Evolutionary conservation across 2,329 filamentous ascomycete genomes (phyloP).

Genomic region (Penicillium decumbens): DNA sequence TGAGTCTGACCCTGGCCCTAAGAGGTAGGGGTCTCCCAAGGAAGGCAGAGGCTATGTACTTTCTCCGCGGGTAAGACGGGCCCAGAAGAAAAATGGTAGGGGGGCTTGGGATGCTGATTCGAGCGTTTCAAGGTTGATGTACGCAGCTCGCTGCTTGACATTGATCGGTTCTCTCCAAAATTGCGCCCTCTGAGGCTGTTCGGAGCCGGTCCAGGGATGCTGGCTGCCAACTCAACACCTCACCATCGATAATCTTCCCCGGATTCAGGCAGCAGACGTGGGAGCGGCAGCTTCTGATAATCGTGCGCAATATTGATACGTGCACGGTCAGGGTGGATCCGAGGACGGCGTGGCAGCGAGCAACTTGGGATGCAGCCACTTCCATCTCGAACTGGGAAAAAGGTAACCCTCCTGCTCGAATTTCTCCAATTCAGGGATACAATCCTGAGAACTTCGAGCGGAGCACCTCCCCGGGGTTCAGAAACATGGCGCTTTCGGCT

Average conservation of each 20-base stretch:
- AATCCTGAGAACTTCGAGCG: slow-evolving; percentile 7
- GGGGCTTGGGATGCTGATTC: slow-evolving; percentile 28
- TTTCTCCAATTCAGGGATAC: slow-evolving; percentile 9
- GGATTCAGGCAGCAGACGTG: slow-evolving; percentile 13
- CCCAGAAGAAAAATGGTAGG: slow-evolving; percentile 22
- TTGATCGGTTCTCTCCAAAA: slow-evolving; percentile 19
- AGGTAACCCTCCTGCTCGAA: slow-evolving; percentile 7
- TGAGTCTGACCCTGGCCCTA: slow-evolving; percentile 25
- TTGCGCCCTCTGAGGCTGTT: slow-evolving; percentile 19
- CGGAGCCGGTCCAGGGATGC: slow-evolving; percentile 19
- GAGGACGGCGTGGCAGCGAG: slow-evolving; percentile 1
- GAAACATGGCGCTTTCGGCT: slow-evolving; percentile 21
- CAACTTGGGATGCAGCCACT: slow-evolving; percentile 13
- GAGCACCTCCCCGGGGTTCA: slow-evolving; percentile 11
- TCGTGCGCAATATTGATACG: slow-evolving; percentile 19
- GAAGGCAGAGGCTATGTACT: slow-evolving; percentile 12
- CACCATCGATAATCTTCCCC: slow-evolving; percentile 24
- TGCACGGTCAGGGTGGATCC: slow-evolving; percentile 4
- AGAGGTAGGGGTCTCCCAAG: slow-evolving; percentile 23
- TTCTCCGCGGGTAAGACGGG: slow-evolving; percentile 24
- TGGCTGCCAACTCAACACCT: slow-evolving; percentile 31
- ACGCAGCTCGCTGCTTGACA: slow-evolving; percentile 15
- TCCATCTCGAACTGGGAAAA: slow-evolving; percentile 7
- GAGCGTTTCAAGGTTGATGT: slow-evolving; percentile 18
- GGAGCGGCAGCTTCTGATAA: slow-evolving; percentile 20